These are phyloP conservation scores for Sequoiadendron giganteum DNA, from an alignment of 75 land plant species.

Conservation along the genomic window DNA sequence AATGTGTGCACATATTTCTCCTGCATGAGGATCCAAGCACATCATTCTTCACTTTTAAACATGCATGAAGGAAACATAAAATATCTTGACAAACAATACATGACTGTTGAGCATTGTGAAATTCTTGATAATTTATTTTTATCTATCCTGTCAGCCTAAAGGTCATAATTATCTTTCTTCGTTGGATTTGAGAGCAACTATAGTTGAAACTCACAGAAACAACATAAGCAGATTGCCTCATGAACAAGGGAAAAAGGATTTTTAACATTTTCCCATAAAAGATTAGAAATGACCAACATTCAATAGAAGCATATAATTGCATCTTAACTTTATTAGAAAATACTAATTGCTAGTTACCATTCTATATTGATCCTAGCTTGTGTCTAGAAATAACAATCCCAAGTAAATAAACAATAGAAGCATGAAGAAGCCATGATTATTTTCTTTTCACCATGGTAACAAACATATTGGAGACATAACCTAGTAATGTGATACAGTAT, in stretches of 20 bases:
- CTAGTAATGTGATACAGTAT: neutral
- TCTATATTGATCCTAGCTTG: neutral
- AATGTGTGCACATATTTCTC: neutral
- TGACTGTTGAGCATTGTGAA: neutral
- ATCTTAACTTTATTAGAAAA: too few relatives aligned
- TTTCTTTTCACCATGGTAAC: neutral
- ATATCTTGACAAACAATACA: neutral
- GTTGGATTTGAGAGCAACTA: neutral
- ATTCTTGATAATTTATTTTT: neutral
- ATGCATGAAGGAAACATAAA: neutral
- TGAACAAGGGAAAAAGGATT: neutral
- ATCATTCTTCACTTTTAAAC: neutral
- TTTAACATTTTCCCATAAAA: too few relatives aligned
- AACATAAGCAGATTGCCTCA: neutral
- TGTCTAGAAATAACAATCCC: neutral
- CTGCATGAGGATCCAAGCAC: neutral
- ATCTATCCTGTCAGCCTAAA: neutral
- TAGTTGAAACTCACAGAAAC: neutral
- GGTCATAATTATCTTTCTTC: neutral
- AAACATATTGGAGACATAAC: neutral
- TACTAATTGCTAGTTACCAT: too few relatives aligned
- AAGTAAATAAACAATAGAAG: neutral
- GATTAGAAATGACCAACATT: neutral
- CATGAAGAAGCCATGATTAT: neutral
- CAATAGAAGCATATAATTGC: neutral